These are phyloP conservation scores for Pyracantha coccinea DNA, from an alignment of 331 rosid species.

Conservation along the genomic window DNA sequence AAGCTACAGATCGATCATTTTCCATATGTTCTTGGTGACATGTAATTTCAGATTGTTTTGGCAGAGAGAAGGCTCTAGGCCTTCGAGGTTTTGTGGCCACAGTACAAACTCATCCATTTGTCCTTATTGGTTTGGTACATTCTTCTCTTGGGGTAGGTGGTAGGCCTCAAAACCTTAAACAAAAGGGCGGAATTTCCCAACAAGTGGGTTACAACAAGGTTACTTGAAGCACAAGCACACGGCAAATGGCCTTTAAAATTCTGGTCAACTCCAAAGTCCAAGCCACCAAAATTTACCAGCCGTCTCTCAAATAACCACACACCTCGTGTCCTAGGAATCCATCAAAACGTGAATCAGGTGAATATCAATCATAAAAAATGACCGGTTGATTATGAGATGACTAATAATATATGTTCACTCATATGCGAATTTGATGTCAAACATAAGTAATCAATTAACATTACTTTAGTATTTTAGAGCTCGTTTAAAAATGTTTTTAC, in stretches of 20 bases:
- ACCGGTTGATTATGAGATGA: too few species aligned
- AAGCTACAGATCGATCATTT: neutral
- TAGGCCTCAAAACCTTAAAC: neutral
- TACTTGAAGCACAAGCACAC: constrained; percentile 28
- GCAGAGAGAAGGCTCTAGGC: neutral
- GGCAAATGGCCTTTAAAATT: neutral
- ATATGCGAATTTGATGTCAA: too few species aligned
- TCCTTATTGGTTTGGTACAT: neutral
- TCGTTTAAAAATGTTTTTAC: too few species aligned
- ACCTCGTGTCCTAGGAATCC: neutral
- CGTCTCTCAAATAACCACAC: neutral
- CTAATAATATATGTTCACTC: too few species aligned
- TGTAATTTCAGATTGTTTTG: neutral
- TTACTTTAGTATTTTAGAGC: too few species aligned
- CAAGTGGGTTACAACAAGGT: constrained; percentile 3
- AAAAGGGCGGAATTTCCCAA: neutral
- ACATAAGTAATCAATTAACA: too few species aligned
- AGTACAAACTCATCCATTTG: neutral
- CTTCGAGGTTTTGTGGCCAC: neutral
- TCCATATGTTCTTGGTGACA: neutral
- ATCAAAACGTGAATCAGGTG: neutral
- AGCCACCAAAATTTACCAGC: constrained; percentile 6
- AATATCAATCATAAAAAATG: too few species aligned
- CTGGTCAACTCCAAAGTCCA: neutral
- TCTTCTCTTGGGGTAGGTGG: too few species aligned